Evolutionary conservation across 306 rosid species (phyloP).

Genomic region (Fragaria ananassa): DNA sequence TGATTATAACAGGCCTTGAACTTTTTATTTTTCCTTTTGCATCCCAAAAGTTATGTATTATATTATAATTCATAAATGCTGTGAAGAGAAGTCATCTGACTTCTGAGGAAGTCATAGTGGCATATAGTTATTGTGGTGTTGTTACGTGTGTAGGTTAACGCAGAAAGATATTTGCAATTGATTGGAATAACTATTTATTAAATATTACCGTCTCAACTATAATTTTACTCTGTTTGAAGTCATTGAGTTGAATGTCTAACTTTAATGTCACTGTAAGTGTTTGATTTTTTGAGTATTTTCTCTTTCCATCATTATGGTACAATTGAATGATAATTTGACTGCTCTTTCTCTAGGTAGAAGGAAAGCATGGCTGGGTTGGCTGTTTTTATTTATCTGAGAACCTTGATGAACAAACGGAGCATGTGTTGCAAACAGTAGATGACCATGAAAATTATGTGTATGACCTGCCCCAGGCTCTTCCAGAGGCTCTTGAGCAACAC

Average conservation of each 20-base stretch:
- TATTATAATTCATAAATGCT: not conserved
- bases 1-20: not conserved
- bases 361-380: slow-evolving; percentile 59
- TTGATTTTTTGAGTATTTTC: slow-evolving; percentile 19
- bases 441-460: slow-evolving; percentile 45
- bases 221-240: not conserved
- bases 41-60: not conserved
- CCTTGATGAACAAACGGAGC: slow-evolving; percentile 58
- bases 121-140: not conserved
- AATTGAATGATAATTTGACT: slow-evolving; percentile 16
- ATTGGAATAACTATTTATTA: not conserved
- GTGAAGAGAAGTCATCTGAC: not conserved
- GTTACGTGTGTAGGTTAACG: not conserved
- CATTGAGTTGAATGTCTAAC: not conserved
- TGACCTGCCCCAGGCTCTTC: slow-evolving; percentile 62
- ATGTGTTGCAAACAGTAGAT: slow-evolving; percentile 41
- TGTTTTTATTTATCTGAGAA: slow-evolving; percentile 86
- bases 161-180: not conserved
- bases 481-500: slow-evolving; percentile 45
- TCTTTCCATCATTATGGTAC: not conserved
- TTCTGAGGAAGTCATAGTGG: not conserved
- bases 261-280: not conserved
- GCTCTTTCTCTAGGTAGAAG: slow-evolving; percentile 61
- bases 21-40: not conserved
- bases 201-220: not conserved